Base-by-base conservation (phyloP, 805 yeast genomes). In the Wickerhamiella galacta region DNA sequence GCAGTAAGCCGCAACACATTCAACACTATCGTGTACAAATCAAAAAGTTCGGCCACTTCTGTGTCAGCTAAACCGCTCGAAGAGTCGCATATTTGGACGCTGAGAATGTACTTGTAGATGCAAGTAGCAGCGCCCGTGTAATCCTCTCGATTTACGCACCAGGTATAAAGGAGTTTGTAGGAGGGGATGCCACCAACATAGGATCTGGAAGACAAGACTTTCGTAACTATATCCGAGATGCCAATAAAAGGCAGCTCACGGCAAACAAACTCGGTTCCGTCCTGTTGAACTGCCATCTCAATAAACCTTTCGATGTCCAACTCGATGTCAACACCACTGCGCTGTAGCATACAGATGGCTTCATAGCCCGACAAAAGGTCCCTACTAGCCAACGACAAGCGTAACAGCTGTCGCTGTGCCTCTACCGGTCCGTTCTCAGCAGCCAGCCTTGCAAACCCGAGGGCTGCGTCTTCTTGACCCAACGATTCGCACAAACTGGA, bases 131-230 rank as follows among this genome's bases (percentile, higher is more conserved):
- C 52, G 6, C 46, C 51, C 11, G 39, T 37, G 20, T 48, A 61
- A 46, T 72, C 66, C 4, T 67, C 70, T 22, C 61, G 60, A 31
- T 57, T 58, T 23, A 64, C 46, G 37, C 73, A 56, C 60, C 72
- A 63, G 0, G 72, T 49, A 41, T 68, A 69, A 29, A 67, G 52
- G 12, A 70, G 57, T 39, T 69, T 59, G 52, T 63, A 68, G 42
- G 64, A 60, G 30, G 60, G 63, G 21, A 66, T 44, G 34, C 46
- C 12, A 34, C 43, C 43, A 42, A 58, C 19, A 45, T 42, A 34
- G 3, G 59, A 58, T 18, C 42, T 39, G 17, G 39, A 30, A 20
- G 45, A 54, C 25, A 72, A 48, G 26, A 67, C 42, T 2, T 52
- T 51, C 40, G 66, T 68, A 20, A 72, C 64, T 5, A 42, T 35